Conservation (phyloP, 257 asterid species). For the Ophiorrhiza pumila region DNA sequence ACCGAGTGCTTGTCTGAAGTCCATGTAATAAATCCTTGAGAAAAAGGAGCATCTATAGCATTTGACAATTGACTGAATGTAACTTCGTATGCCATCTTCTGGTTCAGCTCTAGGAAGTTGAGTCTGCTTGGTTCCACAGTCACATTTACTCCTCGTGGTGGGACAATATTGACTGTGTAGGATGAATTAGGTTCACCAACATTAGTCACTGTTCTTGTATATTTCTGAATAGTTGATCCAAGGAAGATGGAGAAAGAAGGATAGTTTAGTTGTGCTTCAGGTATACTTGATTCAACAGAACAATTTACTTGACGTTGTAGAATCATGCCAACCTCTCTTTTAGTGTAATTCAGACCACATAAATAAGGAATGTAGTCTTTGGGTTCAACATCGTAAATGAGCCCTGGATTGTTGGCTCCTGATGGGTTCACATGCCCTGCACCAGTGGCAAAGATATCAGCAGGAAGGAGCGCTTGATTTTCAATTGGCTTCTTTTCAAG, state of each 20-base stretch:
- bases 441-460: constrained; percentile 15
- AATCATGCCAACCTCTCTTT: constrained; percentile 10
- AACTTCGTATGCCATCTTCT: constrained; percentile 16
- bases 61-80: constrained; percentile 7
- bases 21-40: constrained; percentile 20
- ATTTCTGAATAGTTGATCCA: not conserved
- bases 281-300: constrained; percentile 3
- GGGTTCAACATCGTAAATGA: constrained; percentile 14
- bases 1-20: constrained; percentile 13
- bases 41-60: not conserved
- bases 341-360: constrained; percentile 19
- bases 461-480: constrained; percentile 5
- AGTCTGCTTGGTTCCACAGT: constrained; percentile 6
- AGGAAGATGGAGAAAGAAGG: constrained; percentile 19
- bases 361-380: constrained; percentile 11
- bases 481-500: constrained; percentile 3
- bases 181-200: constrained; percentile 15
- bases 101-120: constrained; percentile 5
- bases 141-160: constrained; percentile 13
- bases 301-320: not conserved
- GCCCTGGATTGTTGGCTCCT: constrained; percentile 19
- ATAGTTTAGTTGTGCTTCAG: constrained; percentile 17
- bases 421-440: constrained; percentile 26
- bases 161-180: constrained; percentile 9
- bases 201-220: constrained; percentile 16